phyloP scores from a whole-genome alignment of 495 filamentous ascomycete genomes.

The Peziza echinospora region DNA sequence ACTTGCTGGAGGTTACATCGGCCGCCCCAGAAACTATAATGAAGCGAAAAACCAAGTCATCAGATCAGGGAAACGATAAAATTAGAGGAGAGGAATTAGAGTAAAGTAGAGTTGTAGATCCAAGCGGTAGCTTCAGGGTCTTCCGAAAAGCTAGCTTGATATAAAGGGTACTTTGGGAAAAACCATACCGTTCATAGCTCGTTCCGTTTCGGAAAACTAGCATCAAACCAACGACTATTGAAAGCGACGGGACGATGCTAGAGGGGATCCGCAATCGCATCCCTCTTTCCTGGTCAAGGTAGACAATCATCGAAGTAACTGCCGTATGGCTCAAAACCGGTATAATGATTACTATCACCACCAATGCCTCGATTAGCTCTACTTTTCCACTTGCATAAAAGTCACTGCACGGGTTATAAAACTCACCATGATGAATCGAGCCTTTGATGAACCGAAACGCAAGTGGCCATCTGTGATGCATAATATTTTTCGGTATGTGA shows the following conservation, averaged over 20 bases:
- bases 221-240: conserved; percentile 62
- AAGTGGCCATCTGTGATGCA: conserved; percentile 40
- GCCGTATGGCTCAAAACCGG: conserved; percentile 42
- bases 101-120: neutral
- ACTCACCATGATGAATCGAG: conserved; percentile 37
- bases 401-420: too few relatives aligned
- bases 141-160: too few relatives aligned
- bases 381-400: too few relatives aligned
- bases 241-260: conserved; percentile 52
- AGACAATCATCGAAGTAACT: conserved; percentile 42
- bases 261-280: conserved; percentile 37
- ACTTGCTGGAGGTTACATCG: conserved; percentile 37
- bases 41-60: too few relatives aligned
- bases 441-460: conserved; percentile 57
- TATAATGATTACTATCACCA: conserved; percentile 30
- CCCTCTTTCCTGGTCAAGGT: conserved; percentile 34
- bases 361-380: too few relatives aligned
- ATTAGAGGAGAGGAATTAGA: too few relatives aligned
- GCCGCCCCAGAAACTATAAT: conserved; percentile 33
- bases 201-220: conserved; percentile 59
- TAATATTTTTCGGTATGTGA: too few relatives aligned
- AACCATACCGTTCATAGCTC: conserved; percentile 41
- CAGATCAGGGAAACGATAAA: too few relatives aligned
- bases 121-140: neutral
- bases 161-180: too few relatives aligned